Evolutionary conservation across 106 monocot species (phyloP).

Genomic region (Dioscorea alata): DNA sequence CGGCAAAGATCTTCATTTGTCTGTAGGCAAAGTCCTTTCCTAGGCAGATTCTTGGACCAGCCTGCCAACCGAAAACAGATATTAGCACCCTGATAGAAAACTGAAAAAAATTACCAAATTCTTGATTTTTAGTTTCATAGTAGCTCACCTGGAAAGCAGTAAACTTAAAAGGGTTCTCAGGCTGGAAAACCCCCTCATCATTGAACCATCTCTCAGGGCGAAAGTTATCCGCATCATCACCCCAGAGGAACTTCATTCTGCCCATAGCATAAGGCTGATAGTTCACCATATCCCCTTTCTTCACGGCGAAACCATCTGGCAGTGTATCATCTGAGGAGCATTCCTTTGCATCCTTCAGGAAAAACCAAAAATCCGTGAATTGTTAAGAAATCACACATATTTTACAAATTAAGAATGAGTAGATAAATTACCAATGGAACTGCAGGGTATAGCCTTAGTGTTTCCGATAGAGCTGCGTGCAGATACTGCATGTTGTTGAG

Average conservation of each 20-base stretch:
- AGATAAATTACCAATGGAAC: slow-evolving; percentile 41
- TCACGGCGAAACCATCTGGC: slow-evolving; percentile 40
- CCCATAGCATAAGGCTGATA: slow-evolving; percentile 61
- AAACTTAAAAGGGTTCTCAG: slow-evolving; percentile 60
- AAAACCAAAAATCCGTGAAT: not conserved
- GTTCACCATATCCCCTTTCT: slow-evolving; percentile 45
- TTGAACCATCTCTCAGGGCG: slow-evolving; percentile 61
- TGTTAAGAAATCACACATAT: not conserved
- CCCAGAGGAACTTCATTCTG: slow-evolving; percentile 59
- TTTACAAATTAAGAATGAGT: not conserved
- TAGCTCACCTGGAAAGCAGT: slow-evolving; percentile 50
- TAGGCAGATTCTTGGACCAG: slow-evolving; percentile 15
- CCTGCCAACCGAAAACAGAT: not conserved
- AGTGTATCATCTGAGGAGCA: slow-evolving; percentile 47
- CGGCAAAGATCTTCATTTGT: slow-evolving; percentile 24
- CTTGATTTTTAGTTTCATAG: not conserved
- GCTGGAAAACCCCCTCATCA: slow-evolving; percentile 31
- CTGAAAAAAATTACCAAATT: not conserved
- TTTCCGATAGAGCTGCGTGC: slow-evolving; percentile 57
- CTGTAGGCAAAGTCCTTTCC: slow-evolving; percentile 26
- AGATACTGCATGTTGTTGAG: slow-evolving; percentile 65
- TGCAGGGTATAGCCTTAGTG: slow-evolving; percentile 57
- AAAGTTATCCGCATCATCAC: slow-evolving; percentile 53
- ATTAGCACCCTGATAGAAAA: no score
- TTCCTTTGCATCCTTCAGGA: slow-evolving; percentile 33